Evolutionary conservation across 352 stramenopile species (phyloP), one percentile per base, ranked within the genome.

Genomic region (Globisporangium perplexum): DNA sequence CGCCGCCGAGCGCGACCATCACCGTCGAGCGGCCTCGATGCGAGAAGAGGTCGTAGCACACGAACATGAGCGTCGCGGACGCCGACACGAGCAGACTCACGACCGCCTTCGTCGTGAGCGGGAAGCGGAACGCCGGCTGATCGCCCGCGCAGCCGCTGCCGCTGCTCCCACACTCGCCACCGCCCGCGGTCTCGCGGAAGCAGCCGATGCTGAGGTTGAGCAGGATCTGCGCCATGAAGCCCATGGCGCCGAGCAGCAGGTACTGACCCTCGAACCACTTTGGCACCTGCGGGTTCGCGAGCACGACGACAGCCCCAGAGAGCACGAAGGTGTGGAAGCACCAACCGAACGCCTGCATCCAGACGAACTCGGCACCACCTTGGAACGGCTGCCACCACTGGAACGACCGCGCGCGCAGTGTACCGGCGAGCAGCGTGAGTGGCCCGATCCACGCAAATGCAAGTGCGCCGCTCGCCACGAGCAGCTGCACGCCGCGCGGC

Each of bases 261-360:
- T 81, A 85, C 48, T 83, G 74, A 1, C 74, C 74, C 45, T 78
- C 62, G 44, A 78, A 71, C 64, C 66, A 75, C 44, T 77, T 76
- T 20, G 53, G 45, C 24, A 73, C 55, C 26, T 63, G 48, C 39
- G 54, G 54, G 43, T 85, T 85, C 31, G 64, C 69, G 15, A 85
- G 53, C 48, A 80, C 38, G 38, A 85, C 70, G 51, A 72, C 57
- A 4, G 65, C 55, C 17, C 63, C 59, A 3, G 74, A 70, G 42
- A 85, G 53, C 57, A 77, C 58, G 42, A 83, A 67, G 39, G 68
- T 73, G 44, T 74, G 67, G 20, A 85, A 64, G 30, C 57, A 76
- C 74, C 74, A 85, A 17, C 74, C 74, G 49, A 81, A 76, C 20
- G 74, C 72, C 60, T 85, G 74, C 72, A 85, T 78, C 63, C 69